phyloP scores from a whole-genome alignment of 768 basidiomycete species.

The Kwoniella mangroviensis region DNA sequence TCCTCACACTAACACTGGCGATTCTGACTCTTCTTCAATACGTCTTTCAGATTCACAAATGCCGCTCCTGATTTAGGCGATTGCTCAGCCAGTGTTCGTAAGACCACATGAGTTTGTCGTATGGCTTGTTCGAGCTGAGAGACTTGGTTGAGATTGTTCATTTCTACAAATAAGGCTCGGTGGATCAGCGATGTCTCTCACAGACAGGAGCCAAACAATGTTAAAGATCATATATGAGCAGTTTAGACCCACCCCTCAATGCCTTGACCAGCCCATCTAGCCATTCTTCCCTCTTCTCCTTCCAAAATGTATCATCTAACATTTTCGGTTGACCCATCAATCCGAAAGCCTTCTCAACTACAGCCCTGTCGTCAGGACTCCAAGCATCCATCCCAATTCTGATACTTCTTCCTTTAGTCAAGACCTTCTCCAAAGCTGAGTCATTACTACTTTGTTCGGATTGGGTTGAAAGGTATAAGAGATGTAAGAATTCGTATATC shows the following conservation, averaged over 20 bases:
- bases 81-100: slow-evolving; percentile 12
- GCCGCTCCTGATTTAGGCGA: slow-evolving; percentile 24
- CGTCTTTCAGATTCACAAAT: slow-evolving; percentile 18
- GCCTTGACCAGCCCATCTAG: slow-evolving; percentile 75
- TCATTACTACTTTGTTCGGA: slow-evolving; percentile 1
- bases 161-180: background rate
- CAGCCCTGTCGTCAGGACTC: background rate
- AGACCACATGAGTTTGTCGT: slow-evolving; percentile 19
- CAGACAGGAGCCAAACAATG: background rate
- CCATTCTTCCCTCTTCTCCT: slow-evolving; percentile 68
- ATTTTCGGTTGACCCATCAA: slow-evolving; percentile 4
- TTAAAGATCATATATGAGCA: no score
- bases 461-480: background rate
- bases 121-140: slow-evolving; percentile 30
- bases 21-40: background rate
- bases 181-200: no score
- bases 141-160: slow-evolving; percentile 11
- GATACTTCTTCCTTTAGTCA: slow-evolving; percentile 10
- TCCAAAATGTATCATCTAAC: slow-evolving; percentile 63
- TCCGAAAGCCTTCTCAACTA: slow-evolving; percentile 19
- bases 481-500: slow-evolving; percentile 14
- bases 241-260: slow-evolving; percentile 12
- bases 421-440: background rate
- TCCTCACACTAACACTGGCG: background rate
- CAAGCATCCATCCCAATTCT: background rate